A percentile compares a stretch with the other conserved stretches of the same genome.
These are phyloP conservation scores for Coffea eugenioides DNA, from an alignment of 257 asterid species.

Conservation along the genomic window DNA sequence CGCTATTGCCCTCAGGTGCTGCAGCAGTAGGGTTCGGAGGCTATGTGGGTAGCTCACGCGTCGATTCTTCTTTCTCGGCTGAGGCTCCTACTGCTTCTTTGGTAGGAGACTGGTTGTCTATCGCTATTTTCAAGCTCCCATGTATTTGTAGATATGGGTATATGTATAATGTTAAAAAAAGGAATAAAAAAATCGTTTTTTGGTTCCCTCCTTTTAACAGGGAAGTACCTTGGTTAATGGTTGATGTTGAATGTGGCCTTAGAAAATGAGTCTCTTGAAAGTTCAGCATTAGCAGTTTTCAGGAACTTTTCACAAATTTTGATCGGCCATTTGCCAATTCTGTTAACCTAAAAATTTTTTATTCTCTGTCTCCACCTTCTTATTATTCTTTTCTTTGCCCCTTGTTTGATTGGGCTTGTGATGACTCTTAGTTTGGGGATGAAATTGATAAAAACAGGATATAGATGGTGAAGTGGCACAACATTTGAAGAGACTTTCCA, in stretches of 20 bases:
- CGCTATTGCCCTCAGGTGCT: slow-evolving; percentile 79
- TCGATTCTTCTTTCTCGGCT: slow-evolving; percentile 56
- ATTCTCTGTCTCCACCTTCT: too few relatives aligned
- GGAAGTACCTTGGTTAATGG: too few relatives aligned
- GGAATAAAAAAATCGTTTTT: too few relatives aligned
- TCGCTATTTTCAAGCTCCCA: not conserved
- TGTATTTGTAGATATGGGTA: too few relatives aligned
- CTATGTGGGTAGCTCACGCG: slow-evolving; percentile 85
- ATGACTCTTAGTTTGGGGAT: slow-evolving; percentile 5
- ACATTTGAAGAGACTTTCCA: slow-evolving; percentile 88
- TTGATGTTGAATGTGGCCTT: too few relatives aligned
- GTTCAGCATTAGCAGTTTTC: not conserved
- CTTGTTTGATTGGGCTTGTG: not conserved
- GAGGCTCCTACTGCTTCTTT: slow-evolving; percentile 53
- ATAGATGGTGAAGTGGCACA: slow-evolving; percentile 83
- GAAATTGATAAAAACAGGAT: slow-evolving; percentile 43
- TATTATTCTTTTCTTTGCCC: too few relatives aligned
- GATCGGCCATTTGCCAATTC: not conserved
- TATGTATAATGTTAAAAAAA: too few relatives aligned
- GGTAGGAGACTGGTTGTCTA: slow-evolving; percentile 34
- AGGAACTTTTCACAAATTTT: not conserved
- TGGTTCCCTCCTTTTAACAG: too few relatives aligned
- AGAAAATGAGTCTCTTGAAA: not conserved
- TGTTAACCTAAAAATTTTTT: too few relatives aligned
- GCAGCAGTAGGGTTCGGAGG: slow-evolving; percentile 88